Evolutionary conservation across 1,139 yeast genomes (phyloP).

Genomic region (Saccharomyces hybrid): DNA sequence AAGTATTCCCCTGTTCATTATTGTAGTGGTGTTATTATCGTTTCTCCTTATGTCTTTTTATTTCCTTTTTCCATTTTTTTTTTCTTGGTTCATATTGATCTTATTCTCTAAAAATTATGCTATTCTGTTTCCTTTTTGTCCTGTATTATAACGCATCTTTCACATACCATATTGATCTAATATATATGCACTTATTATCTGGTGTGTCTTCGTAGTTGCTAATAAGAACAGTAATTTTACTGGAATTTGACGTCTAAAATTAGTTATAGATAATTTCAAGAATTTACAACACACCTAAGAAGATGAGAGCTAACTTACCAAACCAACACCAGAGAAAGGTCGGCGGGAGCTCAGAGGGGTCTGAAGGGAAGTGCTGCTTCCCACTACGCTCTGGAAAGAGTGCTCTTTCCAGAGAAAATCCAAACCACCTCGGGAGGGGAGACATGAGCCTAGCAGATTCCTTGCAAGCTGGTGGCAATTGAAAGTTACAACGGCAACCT

Average conservation of each 20-base stretch:
- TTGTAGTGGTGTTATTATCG: neutral
- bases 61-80: neutral
- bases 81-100: neutral
- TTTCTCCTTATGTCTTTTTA: neutral
- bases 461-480: neutral
- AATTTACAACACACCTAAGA: neutral
- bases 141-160: neutral
- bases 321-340: neutral
- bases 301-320: neutral
- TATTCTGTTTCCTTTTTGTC: neutral
- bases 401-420: neutral
- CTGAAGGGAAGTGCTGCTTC: neutral
- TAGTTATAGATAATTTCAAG: neutral
- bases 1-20: neutral
- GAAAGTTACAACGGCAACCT: neutral
- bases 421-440: neutral
- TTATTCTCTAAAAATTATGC: neutral
- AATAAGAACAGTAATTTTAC: neutral
- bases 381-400: neutral
- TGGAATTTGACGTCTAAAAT: neutral
- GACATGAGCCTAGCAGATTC: neutral
- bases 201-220: neutral
- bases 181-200: neutral
- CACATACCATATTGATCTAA: conserved; percentile 1
- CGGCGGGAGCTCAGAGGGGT: neutral